Percentiles rank a stretch among this genome's conserved stretches.
phyloP scores from a whole-genome alignment of 305 asterid species.

The Fraxinus sp. region DNA sequence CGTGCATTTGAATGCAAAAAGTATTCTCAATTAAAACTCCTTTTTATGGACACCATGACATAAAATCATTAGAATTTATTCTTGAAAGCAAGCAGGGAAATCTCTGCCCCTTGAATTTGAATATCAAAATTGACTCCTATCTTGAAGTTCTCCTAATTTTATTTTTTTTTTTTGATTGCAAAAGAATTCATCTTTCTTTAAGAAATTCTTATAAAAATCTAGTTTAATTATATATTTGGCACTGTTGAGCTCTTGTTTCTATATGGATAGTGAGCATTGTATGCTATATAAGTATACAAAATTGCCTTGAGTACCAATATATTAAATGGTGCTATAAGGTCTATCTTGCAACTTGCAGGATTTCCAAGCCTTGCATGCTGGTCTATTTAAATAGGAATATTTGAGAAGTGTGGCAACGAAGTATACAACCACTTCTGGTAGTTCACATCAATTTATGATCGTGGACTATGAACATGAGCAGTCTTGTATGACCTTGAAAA shows the following conservation, averaged over 20 bases:
- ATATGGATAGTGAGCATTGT: background rate
- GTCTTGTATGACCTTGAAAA: background rate
- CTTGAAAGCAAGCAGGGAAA: background rate
- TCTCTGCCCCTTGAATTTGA: background rate
- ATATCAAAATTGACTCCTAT: background rate
- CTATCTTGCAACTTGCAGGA: background rate
- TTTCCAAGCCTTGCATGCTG: slow-evolving; percentile 4
- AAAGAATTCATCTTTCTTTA: background rate
- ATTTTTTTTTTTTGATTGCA: background rate
- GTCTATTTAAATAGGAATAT: background rate
- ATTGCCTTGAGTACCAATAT: background rate
- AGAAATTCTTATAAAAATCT: background rate
- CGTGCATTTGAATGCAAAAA: background rate
- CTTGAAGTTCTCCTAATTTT: background rate
- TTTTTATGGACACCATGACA: background rate
- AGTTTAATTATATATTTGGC: background rate
- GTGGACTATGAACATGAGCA: background rate
- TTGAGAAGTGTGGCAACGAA: background rate
- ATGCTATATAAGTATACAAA: background rate
- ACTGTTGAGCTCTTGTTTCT: background rate
- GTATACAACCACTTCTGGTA: background rate
- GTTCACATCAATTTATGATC: background rate
- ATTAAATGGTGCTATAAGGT: background rate
- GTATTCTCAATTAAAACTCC: background rate
- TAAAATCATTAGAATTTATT: background rate